These are phyloP conservation scores for Colletotrichum sidae DNA, from an alignment of 2,329 filamentous ascomycete species.

Conservation along the genomic window DNA sequence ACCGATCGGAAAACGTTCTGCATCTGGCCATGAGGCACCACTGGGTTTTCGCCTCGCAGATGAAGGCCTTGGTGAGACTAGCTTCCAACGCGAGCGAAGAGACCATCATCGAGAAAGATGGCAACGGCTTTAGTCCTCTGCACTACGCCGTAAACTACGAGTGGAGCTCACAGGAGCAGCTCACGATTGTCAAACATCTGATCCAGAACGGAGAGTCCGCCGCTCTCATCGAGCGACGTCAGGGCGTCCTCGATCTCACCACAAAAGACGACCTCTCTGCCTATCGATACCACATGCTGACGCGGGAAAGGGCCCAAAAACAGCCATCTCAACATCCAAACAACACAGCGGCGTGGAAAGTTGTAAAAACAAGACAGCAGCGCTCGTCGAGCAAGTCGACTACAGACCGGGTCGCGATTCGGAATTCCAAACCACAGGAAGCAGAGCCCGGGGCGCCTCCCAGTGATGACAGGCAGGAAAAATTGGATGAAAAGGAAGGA, in stretches of 20 bases:
- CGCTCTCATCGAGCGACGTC: slow-evolving; percentile 26
- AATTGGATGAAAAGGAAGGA: too few species aligned
- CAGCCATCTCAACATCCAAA: background rate
- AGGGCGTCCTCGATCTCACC: slow-evolving; percentile 5
- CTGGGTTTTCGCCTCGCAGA: background rate
- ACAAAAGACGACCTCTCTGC: slow-evolving; percentile 11
- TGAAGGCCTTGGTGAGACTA: background rate
- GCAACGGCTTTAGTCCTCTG: slow-evolving; percentile 38
- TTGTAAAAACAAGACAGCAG: background rate
- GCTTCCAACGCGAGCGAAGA: background rate
- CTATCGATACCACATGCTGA: slow-evolving; percentile 12
- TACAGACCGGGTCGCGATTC: background rate
- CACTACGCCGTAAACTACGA: slow-evolving; percentile 42
- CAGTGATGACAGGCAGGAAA: too few species aligned
- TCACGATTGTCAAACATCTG: slow-evolving; percentile 37
- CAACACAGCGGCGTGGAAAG: background rate
- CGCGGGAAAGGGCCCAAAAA: background rate
- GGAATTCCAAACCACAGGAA: too few species aligned
- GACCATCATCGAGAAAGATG: background rate
- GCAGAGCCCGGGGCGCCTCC: too few species aligned
- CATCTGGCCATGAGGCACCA: slow-evolving; percentile 14
- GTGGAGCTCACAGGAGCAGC: slow-evolving; percentile 39
- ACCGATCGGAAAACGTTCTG: background rate
- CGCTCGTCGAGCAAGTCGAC: background rate
- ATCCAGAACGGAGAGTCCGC: slow-evolving; percentile 37